phyloP scores from a whole-genome alignment of 768 basidiomycete genomes.

The Russula emetica region DNA sequence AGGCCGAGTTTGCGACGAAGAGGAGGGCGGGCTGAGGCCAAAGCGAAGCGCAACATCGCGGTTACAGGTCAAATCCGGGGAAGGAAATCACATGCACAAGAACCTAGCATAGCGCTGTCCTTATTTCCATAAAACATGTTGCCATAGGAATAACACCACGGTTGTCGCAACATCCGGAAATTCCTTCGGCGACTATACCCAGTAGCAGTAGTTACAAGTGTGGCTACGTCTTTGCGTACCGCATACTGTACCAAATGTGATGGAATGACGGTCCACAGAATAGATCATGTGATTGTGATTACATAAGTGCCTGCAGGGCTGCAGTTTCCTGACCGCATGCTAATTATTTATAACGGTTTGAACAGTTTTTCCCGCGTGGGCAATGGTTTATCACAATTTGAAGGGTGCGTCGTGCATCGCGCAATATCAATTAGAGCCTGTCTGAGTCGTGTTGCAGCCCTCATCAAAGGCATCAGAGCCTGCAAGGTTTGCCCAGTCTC shows the following conservation, averaged over 20 bases:
- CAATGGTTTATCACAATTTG: constrained; percentile 81
- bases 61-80: background rate
- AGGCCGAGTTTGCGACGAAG: background rate
- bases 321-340: background rate
- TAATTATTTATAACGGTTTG: background rate
- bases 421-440: constrained; percentile 21
- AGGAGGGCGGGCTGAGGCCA: constrained; percentile 3
- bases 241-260: too few species aligned
- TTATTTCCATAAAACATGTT: too few species aligned
- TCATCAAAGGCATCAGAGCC: constrained; percentile 96
- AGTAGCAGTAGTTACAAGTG: too few species aligned
- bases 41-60: constrained; percentile 31
- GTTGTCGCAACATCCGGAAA: too few species aligned
- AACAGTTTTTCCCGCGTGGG: background rate
- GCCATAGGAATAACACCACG: too few species aligned
- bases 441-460: constrained; percentile 49
- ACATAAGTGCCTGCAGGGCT: background rate
- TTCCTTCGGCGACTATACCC: too few species aligned
- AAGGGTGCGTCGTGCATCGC: constrained; percentile 51
- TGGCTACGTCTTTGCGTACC: too few species aligned
- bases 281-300: background rate
- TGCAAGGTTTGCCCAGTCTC: constrained; percentile 63
- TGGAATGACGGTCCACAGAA: too few species aligned
- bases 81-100: constrained; percentile 21
- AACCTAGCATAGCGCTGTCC: too few species aligned